These are phyloP conservation scores for Russula ochroleuca DNA, from an alignment of 768 basidiomycete species.

Conservation along the genomic window DNA sequence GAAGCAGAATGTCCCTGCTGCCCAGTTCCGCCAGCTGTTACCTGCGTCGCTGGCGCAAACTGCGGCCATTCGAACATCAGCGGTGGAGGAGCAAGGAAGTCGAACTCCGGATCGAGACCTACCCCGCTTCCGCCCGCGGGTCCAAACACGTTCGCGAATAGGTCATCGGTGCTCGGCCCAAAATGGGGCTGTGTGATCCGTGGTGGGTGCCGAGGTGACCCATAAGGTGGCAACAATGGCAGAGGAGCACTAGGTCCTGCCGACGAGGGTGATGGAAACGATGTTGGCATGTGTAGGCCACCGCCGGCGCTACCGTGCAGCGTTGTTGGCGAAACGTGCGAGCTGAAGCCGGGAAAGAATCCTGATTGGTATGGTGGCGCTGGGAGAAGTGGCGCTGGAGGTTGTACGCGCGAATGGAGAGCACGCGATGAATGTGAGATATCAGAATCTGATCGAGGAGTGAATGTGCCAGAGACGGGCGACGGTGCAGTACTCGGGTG, in stretches of 20 bases:
- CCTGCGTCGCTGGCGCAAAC: conserved; percentile 23
- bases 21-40: background rate
- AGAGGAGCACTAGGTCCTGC: conserved; percentile 1
- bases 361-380: conserved; percentile 8
- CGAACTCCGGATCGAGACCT: conserved; percentile 26
- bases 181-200: conserved; percentile 20
- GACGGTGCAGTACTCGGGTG: conserved; percentile 1
- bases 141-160: conserved; percentile 28
- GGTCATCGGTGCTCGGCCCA: conserved; percentile 17
- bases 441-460: conserved; percentile 11
- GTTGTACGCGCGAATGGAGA: background rate
- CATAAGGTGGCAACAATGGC: conserved; percentile 7
- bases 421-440: conserved; percentile 2
- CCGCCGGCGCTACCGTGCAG: background rate
- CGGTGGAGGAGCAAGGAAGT: conserved; percentile 24
- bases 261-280: conserved; percentile 16
- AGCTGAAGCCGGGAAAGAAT: conserved; percentile 6
- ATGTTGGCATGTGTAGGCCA: conserved; percentile 4
- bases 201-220: conserved; percentile 22
- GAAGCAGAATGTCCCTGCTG: conserved; percentile 5
- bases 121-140: conserved; percentile 25
- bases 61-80: conserved; percentile 31
- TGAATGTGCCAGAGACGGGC: conserved; percentile 11
- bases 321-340: conserved; percentile 9
- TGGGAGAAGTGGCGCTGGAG: background rate